A percentile compares a stretch with the other conserved stretches of the same genome.
Conservation (phyloP, 345 rosid genomes). For the Microthlaspi erraticum region DNA sequence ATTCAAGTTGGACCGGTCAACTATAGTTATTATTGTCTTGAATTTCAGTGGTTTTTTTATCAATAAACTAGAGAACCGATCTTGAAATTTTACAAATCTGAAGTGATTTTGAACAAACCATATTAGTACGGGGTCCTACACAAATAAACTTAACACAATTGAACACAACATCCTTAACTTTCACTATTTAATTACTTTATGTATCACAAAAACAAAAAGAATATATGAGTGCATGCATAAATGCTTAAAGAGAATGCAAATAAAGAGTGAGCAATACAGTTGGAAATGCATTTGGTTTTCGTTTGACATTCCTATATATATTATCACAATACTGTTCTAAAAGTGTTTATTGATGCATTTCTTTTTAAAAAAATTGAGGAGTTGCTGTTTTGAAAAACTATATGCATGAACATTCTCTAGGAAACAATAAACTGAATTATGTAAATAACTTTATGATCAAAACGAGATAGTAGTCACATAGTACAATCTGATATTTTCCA, state of each 20-base stretch:
- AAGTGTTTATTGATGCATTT: background rate
- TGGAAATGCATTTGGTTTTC: background rate
- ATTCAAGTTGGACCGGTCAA: conserved; percentile 9
- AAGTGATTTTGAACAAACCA: background rate
- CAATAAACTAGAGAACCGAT: conserved; percentile 11
- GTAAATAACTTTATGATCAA: background rate
- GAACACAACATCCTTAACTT: background rate
- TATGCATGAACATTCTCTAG: conserved; percentile 4
- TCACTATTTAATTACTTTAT: conserved; percentile 18
- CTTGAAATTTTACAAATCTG: too few relatives aligned
- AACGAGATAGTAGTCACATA: background rate
- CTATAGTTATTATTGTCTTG: background rate
- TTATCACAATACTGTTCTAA: background rate
- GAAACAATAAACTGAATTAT: background rate
- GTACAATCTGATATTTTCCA: background rate
- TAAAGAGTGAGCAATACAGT: conserved; percentile 4
- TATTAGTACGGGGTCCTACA: background rate
- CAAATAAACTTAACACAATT: background rate
- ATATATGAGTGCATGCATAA: conserved; percentile 20
- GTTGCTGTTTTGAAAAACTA: background rate
- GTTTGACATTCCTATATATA: background rate
- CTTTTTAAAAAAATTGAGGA: background rate
- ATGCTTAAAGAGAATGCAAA: conserved; percentile 23
- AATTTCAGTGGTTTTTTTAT: conserved; percentile 6
- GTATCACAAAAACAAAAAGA: background rate